These are phyloP conservation scores for Prinsepia uniflora DNA, from an alignment of 306 rosid species.

Conservation along the genomic window DNA sequence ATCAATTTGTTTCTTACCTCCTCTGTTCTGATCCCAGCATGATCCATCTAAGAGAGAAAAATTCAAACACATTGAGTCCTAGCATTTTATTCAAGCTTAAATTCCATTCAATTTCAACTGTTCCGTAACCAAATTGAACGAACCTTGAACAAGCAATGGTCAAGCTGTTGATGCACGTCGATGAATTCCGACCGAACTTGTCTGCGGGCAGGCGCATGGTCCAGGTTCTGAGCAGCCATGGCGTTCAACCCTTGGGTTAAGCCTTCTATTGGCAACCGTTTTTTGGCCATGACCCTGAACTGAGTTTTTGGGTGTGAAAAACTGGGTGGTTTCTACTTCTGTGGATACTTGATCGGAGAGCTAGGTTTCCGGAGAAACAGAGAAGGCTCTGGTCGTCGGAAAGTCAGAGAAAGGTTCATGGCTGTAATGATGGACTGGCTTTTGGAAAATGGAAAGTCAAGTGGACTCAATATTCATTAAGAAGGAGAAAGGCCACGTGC, in stretches of 20 bases:
- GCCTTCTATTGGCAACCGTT: constrained; percentile 42
- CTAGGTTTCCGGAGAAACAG: constrained; percentile 19
- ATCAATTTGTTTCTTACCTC: constrained; percentile 43
- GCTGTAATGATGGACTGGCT: background rate
- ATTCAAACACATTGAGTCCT: background rate
- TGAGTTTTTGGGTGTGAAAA: constrained; percentile 2
- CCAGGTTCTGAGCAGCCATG: constrained; percentile 57
- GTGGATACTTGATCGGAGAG: constrained; percentile 21
- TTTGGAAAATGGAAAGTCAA: background rate
- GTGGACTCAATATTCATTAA: background rate
- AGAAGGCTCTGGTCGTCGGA: constrained; percentile 22
- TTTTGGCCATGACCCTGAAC: constrained; percentile 33
- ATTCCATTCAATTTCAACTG: background rate
- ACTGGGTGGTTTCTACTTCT: constrained; percentile 17
- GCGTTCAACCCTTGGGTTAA: constrained; percentile 48
- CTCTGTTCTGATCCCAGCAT: constrained; percentile 55
- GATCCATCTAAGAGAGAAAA: constrained; percentile 42
- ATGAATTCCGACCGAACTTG: constrained; percentile 56
- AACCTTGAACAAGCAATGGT: constrained; percentile 75
- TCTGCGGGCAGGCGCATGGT: constrained; percentile 56
- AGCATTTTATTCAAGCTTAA: too few relatives aligned
- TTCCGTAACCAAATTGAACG: background rate
- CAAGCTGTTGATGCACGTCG: constrained; percentile 49
- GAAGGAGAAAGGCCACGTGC: background rate
- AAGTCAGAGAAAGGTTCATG: constrained; percentile 21